Evolutionary conservation across 2,329 filamentous ascomycete species (phyloP), one percentile per base, ranked within the genome.

Genomic region (Phialophora chinensis): DNA sequence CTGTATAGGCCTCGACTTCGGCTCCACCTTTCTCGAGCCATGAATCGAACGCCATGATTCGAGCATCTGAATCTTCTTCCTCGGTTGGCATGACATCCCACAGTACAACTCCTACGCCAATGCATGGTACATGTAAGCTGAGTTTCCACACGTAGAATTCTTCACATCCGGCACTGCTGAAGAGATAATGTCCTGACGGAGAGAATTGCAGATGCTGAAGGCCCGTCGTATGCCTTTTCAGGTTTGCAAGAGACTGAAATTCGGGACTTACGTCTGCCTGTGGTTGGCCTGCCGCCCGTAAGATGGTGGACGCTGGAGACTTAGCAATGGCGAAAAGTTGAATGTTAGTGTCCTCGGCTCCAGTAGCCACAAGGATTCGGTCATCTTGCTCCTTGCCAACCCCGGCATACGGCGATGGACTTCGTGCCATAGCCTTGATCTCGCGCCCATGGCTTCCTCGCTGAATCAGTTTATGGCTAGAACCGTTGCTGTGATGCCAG

Each of bases 101-200:
- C 68, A 85, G 83, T 0, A 85, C 78, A 0, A 85, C 79, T 0
- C 86, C 85, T 10, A 87, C 72, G 2, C 79, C 81, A 63, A 86
- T 78, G 1, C 83, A 80, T 29, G 87, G 82, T 6, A 91, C 76
- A 11, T 75, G 74, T 25, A 57, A 62, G 55, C 81, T 82, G 38
- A 94, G 77, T 49, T 86, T 85, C 94, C 95, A 99, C 11, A 93
- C 85, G 72, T 90, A 94, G 69, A 98, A 90, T 77, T 99, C 94
- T 76, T 97, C 94, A 67, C 88, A 89, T 0, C 93, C 95, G 5
- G 87, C 92, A 73, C 92, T 93, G 70, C 91, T 97, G 75, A 98
- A 91, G 2, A 99, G 85, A 72, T 90, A 90, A 0, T 82, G 77
- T 1, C 89, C 86, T 55, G 86, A 84, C 0, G 77, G 75, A 1